Base-by-base conservation (phyloP, 768 basidiomycete species). In the Naganishia kalamii region DNA sequence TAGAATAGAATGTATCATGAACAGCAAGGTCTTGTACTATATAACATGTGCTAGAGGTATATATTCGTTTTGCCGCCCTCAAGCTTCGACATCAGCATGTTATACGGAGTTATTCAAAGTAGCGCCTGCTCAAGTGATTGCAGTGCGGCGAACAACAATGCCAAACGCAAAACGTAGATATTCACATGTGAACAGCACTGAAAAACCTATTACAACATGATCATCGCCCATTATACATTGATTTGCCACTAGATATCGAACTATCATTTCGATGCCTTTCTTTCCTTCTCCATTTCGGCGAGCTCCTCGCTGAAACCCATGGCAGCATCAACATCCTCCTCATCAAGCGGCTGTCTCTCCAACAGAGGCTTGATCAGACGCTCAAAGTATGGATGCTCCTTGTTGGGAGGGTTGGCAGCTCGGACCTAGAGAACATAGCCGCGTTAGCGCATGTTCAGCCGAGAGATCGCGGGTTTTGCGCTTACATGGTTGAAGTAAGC, bases 291-390 rank as follows among this genome's bases (percentile, higher is more conserved):
- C 61, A 77, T 54, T 67, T 75, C 75, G 6, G 49, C 66, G 17
- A 78, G 66, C 70, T 78, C 77, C 6, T 76, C 76, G 46, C 78
- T 78, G 44, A 80, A 66, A 13, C 74, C 74, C 74, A 80, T 80
- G 19, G 69, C 73, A 37, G 68, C 66, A 54, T 75, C 78, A 10
- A 73, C 70, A 68, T 79, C 79, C 66, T 74, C 72, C 49, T 75
- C 77, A 29, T 77, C 65, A 19, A 68, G 68, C 35, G 72, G 65
- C 32, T 78, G 74, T 35, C 80, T 72, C 63, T 79, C 78, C 50
- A 81, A 72, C 33, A 81, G 67, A 3, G 80, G 80, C 68, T 76
- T 76, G 77, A 81, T 81, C 44, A 80, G 71, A n/a, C 79, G 70
- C 21, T 79, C 77, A 63, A 81, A 80, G 74, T 81, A 81, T 1